phyloP scores from a whole-genome alignment of 1,284 basidiomycete genomes.

The Amylostereum chailletii region DNA sequence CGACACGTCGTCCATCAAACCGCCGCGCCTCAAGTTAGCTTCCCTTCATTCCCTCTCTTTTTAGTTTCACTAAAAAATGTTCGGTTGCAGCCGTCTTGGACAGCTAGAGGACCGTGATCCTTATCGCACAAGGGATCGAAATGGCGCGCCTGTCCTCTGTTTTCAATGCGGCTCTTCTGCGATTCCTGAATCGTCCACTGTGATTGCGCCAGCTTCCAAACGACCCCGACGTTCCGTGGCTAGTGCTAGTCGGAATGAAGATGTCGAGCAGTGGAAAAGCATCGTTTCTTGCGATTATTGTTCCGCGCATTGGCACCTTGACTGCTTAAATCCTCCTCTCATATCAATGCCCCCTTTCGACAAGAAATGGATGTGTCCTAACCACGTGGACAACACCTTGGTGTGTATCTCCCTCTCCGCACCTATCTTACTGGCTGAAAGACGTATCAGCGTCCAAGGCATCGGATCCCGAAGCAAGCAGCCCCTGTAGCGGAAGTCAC shows the following conservation, averaged over 20 bases:
- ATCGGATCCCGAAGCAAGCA: constrained; percentile 67
- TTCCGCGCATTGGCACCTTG: constrained; percentile 91
- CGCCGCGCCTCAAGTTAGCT: constrained; percentile 68
- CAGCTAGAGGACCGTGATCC: constrained; percentile 89
- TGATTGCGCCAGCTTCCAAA: constrained; percentile 44
- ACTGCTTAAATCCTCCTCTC: constrained; percentile 91
- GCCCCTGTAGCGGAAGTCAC: constrained; percentile 62
- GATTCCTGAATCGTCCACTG: constrained; percentile 39
- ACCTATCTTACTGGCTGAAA: background rate
- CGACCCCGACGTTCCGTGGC: constrained; percentile 37
- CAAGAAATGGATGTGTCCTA: constrained; percentile 99
- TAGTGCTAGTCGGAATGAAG: constrained; percentile 9
- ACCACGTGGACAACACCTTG: constrained; percentile 79
- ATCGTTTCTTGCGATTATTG: constrained; percentile 97
- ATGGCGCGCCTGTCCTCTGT: constrained; percentile 77
- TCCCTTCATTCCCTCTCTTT: constrained; percentile 13
- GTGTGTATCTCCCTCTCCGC: constrained; percentile 30
- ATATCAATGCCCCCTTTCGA: constrained; percentile 77
- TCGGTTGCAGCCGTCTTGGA: constrained; percentile 67
- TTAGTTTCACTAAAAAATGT: constrained; percentile 14
- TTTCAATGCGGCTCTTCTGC: constrained; percentile 84
- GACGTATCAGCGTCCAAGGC: constrained; percentile 55
- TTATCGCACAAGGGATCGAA: constrained; percentile 79
- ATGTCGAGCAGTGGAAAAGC: constrained; percentile 48
- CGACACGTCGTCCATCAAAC: constrained; percentile 69